phyloP scores from a whole-genome alignment of 495 filamentous ascomycete genomes.

The Penicillium argentinense region DNA sequence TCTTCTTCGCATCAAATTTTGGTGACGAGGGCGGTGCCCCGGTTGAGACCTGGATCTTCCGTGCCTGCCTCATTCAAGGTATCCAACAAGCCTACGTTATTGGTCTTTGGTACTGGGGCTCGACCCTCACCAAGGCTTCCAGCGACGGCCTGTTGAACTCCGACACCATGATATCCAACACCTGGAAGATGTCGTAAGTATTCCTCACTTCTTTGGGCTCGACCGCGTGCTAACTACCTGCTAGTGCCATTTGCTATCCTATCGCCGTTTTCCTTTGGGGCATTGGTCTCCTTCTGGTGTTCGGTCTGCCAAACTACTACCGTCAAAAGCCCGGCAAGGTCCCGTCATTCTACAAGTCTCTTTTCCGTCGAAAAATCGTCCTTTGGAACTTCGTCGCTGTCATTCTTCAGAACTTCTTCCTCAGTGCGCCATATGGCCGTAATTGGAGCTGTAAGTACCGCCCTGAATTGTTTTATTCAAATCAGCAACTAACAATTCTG shows the following conservation, averaged over 20 bases:
- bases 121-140: conserved; percentile 36
- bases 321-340: conserved; percentile 65
- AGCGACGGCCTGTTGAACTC: conserved; percentile 31
- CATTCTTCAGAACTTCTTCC: conserved; percentile 50
- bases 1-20: conserved; percentile 54
- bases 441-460: conserved; percentile 46
- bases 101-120: conserved; percentile 53
- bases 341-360: conserved; percentile 53
- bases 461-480: not conserved
- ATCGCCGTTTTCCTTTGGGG: conserved; percentile 40
- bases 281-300: conserved; percentile 38
- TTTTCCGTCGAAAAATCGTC: conserved; percentile 46
- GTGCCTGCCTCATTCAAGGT: conserved; percentile 50
- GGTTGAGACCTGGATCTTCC: conserved; percentile 50
- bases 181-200: conserved; percentile 47
- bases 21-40: conserved; percentile 51
- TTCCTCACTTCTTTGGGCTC: not conserved
- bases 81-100: conserved; percentile 50
- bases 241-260: conserved; percentile 44
- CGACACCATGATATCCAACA: conserved; percentile 35
- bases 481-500: conserved; percentile 8
- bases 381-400: conserved; percentile 50
- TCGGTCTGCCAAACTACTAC: conserved; percentile 50
- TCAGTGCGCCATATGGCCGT: conserved; percentile 49
- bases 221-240: conserved; percentile 13